Base-by-base conservation (phyloP, 106 monocot genomes). In the Dendrobium huoshanense region DNA sequence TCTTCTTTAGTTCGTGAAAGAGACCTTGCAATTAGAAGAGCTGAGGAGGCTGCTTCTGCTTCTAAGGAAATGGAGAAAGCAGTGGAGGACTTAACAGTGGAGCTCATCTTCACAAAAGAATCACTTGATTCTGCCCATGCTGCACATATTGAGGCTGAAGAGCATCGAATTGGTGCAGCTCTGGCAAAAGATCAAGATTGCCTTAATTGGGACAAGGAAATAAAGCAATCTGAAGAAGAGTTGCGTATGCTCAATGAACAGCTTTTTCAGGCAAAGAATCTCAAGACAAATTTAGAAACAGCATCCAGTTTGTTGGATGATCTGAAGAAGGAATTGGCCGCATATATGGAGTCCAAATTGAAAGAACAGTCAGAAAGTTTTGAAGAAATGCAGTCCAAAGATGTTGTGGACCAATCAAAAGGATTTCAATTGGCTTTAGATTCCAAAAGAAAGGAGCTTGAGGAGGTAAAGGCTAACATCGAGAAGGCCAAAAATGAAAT, bases 401-500 rank as follows among this genome's bases (percentile, higher is more conserved):
- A 27, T 25, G 49, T 41, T 47, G n/a, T 22, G 44, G 9, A 45
- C 22, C 42, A 75, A 37, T 75, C 75, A 10, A n/a, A 45, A 45
- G 70, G 55, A 16, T 29, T 81, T 33, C 81, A 79, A 68, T 42
- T 31, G 18, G 74, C 73, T 55, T 37, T 81, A 81, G 48, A 27
- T 56, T 67, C 70, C 4, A 75, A 77, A 5, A 79, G 77, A 41
- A 77, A 89, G 55, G 91, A 89, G 55, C 84, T 92, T 51, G 79
- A 85, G 68, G 89, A 84, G 75, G 77, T 89, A 41, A 89, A 80
- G 33, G n/a, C 17, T 33, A 79, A 83, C 22, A 85, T 87, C 17
- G 83, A 89, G 43, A 87, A 82, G 65, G 81, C 87, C 33, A 82
- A 84, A 40, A 79, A 87, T 44, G 85, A 89, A 49, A 79, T 81